Evolutionary conservation across 768 basidiomycete genomes (phyloP).

Genomic region (Coprinopsis sp.): DNA sequence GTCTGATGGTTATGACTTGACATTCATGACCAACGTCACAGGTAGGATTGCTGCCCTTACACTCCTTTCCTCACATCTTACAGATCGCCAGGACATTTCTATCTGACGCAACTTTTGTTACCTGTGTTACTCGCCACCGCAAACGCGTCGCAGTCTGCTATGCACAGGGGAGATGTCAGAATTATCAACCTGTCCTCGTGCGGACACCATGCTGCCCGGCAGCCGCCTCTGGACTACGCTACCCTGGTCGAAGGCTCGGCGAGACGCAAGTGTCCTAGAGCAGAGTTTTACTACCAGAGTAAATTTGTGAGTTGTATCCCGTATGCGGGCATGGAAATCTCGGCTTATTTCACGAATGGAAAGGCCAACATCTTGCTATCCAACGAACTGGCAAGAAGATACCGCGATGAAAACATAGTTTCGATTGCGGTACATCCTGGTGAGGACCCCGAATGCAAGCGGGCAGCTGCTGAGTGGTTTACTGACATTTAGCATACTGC

Average conservation of each 20-base stretch:
- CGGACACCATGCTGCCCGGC: constrained; percentile 20
- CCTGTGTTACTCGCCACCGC: constrained; percentile 33
- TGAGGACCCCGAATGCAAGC: too few relatives aligned
- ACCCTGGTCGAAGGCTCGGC: constrained; percentile 32
- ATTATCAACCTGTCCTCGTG: constrained; percentile 35
- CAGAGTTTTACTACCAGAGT: too few relatives aligned
- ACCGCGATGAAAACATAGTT: constrained; percentile 37
- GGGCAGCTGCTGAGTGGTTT: neutral
- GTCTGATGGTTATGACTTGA: constrained; percentile 54
- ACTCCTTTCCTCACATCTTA: constrained; percentile 10
- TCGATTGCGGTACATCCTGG: constrained; percentile 41
- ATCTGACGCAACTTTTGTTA: constrained; percentile 46
- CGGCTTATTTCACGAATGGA: too few relatives aligned
- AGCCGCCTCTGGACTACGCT: constrained; percentile 29
- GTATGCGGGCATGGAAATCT: constrained; percentile 7
- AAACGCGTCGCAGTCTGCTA: constrained; percentile 21
- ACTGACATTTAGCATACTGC: neutral
- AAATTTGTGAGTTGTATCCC: constrained; percentile 40
- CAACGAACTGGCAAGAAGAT: constrained; percentile 38
- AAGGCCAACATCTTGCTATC: constrained; percentile 7
- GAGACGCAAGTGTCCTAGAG: too few relatives aligned
- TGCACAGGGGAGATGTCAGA: constrained; percentile 29
- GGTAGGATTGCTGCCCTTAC: constrained; percentile 32
- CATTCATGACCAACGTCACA: constrained; percentile 53
- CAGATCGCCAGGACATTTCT: constrained; percentile 48